A percentile compares a stretch with the other conserved stretches of the same genome.
Conservation (phyloP, 2,329 filamentous ascomycete genomes). For the Verticillium longisporum region DNA sequence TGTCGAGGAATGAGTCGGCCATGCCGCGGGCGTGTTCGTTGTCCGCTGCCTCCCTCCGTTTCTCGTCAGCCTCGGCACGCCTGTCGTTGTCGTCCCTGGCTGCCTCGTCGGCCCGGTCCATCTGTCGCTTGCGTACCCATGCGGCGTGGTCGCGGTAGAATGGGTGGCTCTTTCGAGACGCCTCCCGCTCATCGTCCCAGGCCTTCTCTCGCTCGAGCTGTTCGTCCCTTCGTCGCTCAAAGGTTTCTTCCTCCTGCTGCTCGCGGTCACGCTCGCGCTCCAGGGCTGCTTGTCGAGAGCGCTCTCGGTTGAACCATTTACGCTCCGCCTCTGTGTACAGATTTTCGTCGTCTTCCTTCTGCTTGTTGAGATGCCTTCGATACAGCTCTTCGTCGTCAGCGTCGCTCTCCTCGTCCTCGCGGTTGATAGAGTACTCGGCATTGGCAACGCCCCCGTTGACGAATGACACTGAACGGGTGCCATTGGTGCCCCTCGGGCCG, state of each 20-base stretch:
- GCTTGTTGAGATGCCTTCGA: conserved; percentile 61
- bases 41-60: conserved; percentile 60
- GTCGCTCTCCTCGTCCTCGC: conserved; percentile 80
- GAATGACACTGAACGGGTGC: conserved; percentile 59
- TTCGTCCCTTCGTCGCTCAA: conserved; percentile 61
- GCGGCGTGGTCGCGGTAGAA: conserved; percentile 84
- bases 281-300: conserved; percentile 73
- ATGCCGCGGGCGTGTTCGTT: conserved; percentile 74
- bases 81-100: conserved; percentile 79
- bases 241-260: conserved; percentile 62
- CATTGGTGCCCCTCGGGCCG: conserved; percentile 58
- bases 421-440: conserved; percentile 47
- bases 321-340: conserved; percentile 79
- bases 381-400: conserved; percentile 85
- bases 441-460: conserved; percentile 71
- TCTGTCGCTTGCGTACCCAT: conserved; percentile 76
- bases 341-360: conserved; percentile 70
- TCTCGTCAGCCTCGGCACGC: conserved; percentile 68
- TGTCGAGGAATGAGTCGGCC: conserved; percentile 86
- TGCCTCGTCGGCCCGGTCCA: conserved; percentile 67
- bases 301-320: conserved; percentile 85
- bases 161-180: conserved; percentile 60
- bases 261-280: conserved; percentile 80
- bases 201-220: conserved; percentile 56
- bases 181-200: conserved; percentile 91